A percentile compares a stretch with the other conserved stretches of the same genome.
phyloP scores from a whole-genome alignment of 2,329 filamentous ascomycete genomes.

The Neurospora sp. region DNA sequence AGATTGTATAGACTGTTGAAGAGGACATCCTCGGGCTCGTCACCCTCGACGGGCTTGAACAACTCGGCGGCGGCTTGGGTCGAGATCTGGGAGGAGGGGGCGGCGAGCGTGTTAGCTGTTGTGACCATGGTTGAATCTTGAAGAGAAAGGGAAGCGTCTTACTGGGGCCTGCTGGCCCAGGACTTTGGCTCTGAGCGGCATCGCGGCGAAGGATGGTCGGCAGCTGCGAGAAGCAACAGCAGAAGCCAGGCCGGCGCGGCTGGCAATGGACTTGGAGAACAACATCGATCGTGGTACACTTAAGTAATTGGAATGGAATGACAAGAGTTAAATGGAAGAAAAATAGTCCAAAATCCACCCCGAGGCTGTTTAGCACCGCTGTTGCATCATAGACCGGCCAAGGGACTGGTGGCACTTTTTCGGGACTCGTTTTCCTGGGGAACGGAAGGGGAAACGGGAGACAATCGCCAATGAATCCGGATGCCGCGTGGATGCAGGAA shows the following conservation, averaged over 20 bases:
- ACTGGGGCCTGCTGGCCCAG: constrained; percentile 42
- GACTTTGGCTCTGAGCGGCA: constrained; percentile 76
- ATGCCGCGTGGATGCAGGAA: neutral
- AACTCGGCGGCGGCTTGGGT: constrained; percentile 18
- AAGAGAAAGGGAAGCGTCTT: neutral
- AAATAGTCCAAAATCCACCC: neutral
- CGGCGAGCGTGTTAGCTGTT: constrained; percentile 9
- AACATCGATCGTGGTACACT: constrained; percentile 19
- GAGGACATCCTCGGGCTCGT: constrained; percentile 82
- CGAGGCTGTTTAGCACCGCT: neutral
- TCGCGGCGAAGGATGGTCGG: constrained; percentile 30
- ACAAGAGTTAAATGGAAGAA: neutral
- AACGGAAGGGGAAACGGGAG: neutral
- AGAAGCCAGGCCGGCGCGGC: constrained; percentile 43
- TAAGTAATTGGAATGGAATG: neutral
- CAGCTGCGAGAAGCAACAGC: constrained; percentile 32
- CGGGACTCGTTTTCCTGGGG: neutral
- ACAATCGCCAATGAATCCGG: neutral
- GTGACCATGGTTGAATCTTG: neutral
- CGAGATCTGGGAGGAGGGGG: constrained; percentile 26
- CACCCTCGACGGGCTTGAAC: constrained; percentile 49
- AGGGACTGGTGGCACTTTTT: neutral
- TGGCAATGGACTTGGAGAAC: constrained; percentile 44
- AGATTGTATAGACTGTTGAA: constrained; percentile 86
- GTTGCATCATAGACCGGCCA: neutral